A percentile compares a stretch with the other conserved stretches of the same genome.
Conservation (phyloP, 176 grass and related monocot genomes). For the Eleusine indica region DNA sequence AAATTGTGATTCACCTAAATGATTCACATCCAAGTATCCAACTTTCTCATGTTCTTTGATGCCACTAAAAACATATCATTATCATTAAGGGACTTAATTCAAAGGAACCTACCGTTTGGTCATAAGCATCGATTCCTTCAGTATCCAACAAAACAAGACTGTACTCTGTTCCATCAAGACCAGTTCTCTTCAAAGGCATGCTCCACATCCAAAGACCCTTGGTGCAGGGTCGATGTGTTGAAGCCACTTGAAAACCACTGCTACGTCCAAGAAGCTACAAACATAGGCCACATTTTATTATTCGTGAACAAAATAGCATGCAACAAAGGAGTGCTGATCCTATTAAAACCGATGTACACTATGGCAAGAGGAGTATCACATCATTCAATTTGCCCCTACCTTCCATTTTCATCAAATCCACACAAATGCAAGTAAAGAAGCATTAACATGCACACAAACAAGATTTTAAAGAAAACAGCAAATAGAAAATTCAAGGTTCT, state of each 20-base stretch:
- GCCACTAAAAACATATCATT: slow-evolving; percentile 3
- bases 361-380: background rate
- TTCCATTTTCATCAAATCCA: background rate
- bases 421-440: slow-evolving; percentile 1
- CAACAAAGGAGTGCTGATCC: background rate
- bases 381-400: background rate
- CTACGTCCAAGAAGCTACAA: slow-evolving; percentile 83
- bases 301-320: slow-evolving; percentile 11
- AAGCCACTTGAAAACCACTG: slow-evolving; percentile 95
- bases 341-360: background rate
- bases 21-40: slow-evolving; percentile 14
- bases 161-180: slow-evolving; percentile 90
- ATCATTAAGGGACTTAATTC: background rate
- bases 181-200: slow-evolving; percentile 78
- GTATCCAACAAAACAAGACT: slow-evolving; percentile 88
- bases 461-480: background rate
- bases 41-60: background rate
- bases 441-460: background rate
- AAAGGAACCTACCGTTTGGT: slow-evolving; percentile 75
- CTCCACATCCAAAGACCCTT: slow-evolving; percentile 99
- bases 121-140: slow-evolving; percentile 99
- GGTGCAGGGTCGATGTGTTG: slow-evolving; percentile 94
- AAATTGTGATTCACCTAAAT: background rate
- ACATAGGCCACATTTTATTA: background rate
- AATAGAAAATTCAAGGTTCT: background rate